phyloP scores from a whole-genome alignment of 306 rosid genomes.

The Ochetophila trinervis region DNA sequence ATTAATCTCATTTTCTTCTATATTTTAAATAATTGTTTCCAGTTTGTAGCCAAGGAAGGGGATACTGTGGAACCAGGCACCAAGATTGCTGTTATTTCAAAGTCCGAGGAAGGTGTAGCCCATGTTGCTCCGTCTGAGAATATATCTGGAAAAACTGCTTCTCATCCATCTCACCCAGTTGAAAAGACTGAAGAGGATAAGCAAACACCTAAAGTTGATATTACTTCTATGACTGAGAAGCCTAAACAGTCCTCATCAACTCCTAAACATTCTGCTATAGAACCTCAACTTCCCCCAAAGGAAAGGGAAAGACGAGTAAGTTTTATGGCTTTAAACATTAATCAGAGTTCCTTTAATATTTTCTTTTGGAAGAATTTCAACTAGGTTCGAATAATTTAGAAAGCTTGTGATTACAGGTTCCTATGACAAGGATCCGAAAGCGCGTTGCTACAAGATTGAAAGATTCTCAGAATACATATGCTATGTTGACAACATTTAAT shows the following conservation, averaged over 20 bases:
- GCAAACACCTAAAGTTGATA: slow-evolving; percentile 51
- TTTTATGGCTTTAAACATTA: neutral
- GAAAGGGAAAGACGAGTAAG: slow-evolving; percentile 82
- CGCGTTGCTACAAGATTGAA: slow-evolving; percentile 71
- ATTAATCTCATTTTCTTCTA: slow-evolving; percentile 9
- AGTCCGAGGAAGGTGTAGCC: slow-evolving; percentile 66
- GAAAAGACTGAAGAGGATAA: slow-evolving; percentile 39
- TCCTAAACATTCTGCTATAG: slow-evolving; percentile 51
- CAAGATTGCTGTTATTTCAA: slow-evolving; percentile 80
- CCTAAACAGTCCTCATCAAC: slow-evolving; percentile 45
- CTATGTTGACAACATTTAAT: slow-evolving; percentile 81
- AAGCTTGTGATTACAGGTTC: slow-evolving; percentile 50
- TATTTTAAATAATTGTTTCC: slow-evolving; percentile 19
- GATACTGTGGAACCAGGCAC: slow-evolving; percentile 83
- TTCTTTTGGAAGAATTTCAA: neutral
- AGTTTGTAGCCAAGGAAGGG: slow-evolving; percentile 82
- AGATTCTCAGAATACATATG: slow-evolving; percentile 84
- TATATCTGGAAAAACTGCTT: slow-evolving; percentile 43
- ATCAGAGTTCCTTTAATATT: neutral
- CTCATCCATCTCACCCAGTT: slow-evolving; percentile 36
- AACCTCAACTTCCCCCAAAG: slow-evolving; percentile 83
- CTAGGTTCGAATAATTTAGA: slow-evolving; percentile 4
- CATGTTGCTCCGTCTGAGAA: slow-evolving; percentile 71
- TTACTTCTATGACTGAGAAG: slow-evolving; percentile 36
- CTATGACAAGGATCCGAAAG: slow-evolving; percentile 77